Evolutionary conservation across 306 rosid species (phyloP).

Genomic region (Quercus wislizeni): DNA sequence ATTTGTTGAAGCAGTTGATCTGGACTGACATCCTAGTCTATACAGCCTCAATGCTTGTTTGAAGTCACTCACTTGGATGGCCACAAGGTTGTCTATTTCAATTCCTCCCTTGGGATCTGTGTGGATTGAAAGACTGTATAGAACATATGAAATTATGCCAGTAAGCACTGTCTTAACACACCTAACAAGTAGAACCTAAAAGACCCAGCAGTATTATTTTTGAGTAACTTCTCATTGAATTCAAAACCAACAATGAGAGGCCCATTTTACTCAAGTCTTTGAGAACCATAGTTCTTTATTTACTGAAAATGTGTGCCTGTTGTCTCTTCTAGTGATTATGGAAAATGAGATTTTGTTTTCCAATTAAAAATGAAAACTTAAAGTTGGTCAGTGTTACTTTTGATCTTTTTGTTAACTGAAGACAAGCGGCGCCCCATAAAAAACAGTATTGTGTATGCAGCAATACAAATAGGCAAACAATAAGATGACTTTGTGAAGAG

Average conservation of each 20-base stretch:
- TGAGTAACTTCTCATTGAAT: background rate
- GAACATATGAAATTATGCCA: constrained; percentile 6
- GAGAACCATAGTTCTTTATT: background rate
- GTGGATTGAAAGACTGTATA: constrained; percentile 31
- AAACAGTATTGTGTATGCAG: background rate
- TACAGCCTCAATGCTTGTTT: constrained; percentile 36
- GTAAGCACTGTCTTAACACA: background rate
- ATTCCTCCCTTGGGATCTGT: constrained; percentile 34
- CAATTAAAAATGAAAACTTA: background rate
- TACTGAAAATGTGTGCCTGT: background rate
- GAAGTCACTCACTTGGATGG: constrained; percentile 30
- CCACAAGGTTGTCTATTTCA: constrained; percentile 38
- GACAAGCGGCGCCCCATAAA: background rate
- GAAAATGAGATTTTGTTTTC: background rate
- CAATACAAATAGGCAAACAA: background rate
- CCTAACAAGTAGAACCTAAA: background rate
- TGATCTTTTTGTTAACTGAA: background rate
- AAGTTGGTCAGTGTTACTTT: background rate
- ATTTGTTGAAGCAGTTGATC: constrained; percentile 41
- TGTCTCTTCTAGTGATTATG: background rate
- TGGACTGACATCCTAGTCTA: constrained; percentile 31
- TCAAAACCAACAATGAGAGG: background rate
- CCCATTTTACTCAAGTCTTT: background rate
- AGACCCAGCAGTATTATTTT: background rate
- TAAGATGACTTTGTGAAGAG: background rate